Conservation (phyloP, 2,329 filamentous ascomycete genomes). For the Aspergillus alliaceus region DNA sequence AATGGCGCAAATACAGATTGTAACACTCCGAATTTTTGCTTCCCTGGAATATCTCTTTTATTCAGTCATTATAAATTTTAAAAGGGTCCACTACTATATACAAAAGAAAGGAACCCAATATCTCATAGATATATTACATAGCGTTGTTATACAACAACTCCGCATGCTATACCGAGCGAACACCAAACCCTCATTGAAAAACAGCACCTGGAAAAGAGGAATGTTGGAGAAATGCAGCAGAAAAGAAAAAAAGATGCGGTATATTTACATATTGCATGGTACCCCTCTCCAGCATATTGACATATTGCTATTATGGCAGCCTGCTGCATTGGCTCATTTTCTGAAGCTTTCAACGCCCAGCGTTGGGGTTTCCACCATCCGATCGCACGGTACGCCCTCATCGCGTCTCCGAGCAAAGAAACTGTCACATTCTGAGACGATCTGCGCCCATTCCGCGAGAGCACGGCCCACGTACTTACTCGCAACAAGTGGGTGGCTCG, state of each 20-base stretch:
- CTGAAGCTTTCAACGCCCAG: slow-evolving; percentile 63
- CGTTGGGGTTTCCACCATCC: slow-evolving; percentile 61
- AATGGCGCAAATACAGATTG: too few species aligned
- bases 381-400: slow-evolving; percentile 60
- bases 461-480: slow-evolving; percentile 64
- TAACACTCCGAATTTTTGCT: too few species aligned
- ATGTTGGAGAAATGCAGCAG: background rate
- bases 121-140: slow-evolving; percentile 6
- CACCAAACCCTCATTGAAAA: background rate
- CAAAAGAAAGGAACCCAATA: slow-evolving; percentile 1
- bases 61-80: background rate
- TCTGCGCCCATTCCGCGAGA: slow-evolving; percentile 63
- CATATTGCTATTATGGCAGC: slow-evolving; percentile 15
- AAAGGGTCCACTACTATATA: slow-evolving; percentile 2
- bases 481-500: slow-evolving; percentile 32
- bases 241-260: background rate
- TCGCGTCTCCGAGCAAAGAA: slow-evolving; percentile 63
- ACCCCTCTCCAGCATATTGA: slow-evolving; percentile 17
- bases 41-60: background rate
- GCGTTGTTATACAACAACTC: background rate
- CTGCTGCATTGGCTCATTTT: slow-evolving; percentile 28
- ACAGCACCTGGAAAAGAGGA: background rate
- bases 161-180: background rate
- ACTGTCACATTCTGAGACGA: slow-evolving; percentile 62
- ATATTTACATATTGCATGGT: background rate